Base-by-base conservation (phyloP, 441 rosid species). In the Adansonia grandidieri region DNA sequence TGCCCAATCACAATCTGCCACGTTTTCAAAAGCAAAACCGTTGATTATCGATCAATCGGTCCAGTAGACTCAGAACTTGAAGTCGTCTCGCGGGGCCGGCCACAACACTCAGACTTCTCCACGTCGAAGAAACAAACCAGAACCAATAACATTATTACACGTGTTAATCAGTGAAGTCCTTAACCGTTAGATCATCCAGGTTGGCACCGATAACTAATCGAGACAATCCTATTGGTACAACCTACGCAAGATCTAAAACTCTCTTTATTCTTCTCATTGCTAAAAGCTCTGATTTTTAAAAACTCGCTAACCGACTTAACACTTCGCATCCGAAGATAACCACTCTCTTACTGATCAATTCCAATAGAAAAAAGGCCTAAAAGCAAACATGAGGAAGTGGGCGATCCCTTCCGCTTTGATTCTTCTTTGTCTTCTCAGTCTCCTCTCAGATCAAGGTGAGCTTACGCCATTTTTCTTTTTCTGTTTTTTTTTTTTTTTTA, bases 371-470 rank as follows among this genome's bases (percentile, higher is more conserved):
- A n/a, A 11, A n/a, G 24, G 63, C 70, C 70, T 3, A 65, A 24
- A 78, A 73, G 79, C 50, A 40, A 8, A 79, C 81, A 11, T 94
- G 99, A 85, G 93, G 97, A 94, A 88, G 91, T 90, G 95, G 99
- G 87, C 98, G 82, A 53, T 92, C 82, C 91, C 96, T 83, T 91
- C 94, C 89, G 90, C 84, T 67, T 78, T 94, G 82, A 80, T 96
- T 82, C 88, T 94, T 20, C 78, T 94, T 56, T 91, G 91, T 60
- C 83, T 96, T 53, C 78, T 94, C 51, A 88, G 84, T 80, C 87
- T 91, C 72, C 86, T 92, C 70, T 90, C 99, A 56, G 96, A 94
- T 94, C 97, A 94, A 88, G 97, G 99, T 92, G 79, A 61, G 28
- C 8, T 50, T 64, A 56, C 40, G 53, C 40, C 14, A 1, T n/a